A percentile compares a stretch with the other conserved stretches of the same genome.
Conservation (phyloP, 2,329 filamentous ascomycete genomes). For the Colletotrichum melonis region DNA sequence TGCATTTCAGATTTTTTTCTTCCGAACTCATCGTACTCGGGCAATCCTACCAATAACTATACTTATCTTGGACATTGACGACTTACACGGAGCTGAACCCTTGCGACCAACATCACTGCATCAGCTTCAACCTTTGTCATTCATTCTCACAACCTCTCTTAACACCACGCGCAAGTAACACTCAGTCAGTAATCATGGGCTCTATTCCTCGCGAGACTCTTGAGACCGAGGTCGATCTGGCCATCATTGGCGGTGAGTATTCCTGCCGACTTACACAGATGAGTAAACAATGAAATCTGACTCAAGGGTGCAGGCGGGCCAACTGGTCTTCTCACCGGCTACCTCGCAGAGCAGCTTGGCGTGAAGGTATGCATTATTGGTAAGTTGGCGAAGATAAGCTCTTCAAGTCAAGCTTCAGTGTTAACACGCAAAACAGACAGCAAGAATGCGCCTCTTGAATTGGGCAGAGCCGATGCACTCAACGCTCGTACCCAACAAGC, state of each 20-base stretch:
- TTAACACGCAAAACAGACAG: constrained; percentile 45
- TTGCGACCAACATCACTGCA: not conserved
- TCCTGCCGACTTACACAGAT: not conserved
- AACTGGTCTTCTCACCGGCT: constrained; percentile 57
- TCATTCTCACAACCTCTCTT: not conserved
- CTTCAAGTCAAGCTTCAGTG: not conserved
- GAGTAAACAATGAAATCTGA: not conserved
- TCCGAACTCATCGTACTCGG: not conserved
- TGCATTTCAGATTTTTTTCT: not conserved
- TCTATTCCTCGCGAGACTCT: constrained; percentile 31
- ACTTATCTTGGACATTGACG: constrained; percentile 3
- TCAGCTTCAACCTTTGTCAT: not conserved
- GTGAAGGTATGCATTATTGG: constrained; percentile 53
- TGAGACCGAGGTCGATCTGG: constrained; percentile 45
- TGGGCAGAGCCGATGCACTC: constrained; percentile 60
- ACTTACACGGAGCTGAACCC: not conserved
- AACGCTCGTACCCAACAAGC: constrained; percentile 62
- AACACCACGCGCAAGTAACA: not conserved
- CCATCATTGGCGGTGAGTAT: constrained; percentile 49
- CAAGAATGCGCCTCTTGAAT: constrained; percentile 50
- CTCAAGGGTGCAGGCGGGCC: constrained; percentile 50
- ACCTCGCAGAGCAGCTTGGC: constrained; percentile 54
- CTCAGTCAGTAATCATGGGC: constrained; percentile 14
- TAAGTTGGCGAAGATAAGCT: constrained; percentile 32
- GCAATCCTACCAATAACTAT: not conserved